phyloP scores from a whole-genome alignment of 176 grass and related monocot genomes.

The Rhynchospora breviuscula region DNA sequence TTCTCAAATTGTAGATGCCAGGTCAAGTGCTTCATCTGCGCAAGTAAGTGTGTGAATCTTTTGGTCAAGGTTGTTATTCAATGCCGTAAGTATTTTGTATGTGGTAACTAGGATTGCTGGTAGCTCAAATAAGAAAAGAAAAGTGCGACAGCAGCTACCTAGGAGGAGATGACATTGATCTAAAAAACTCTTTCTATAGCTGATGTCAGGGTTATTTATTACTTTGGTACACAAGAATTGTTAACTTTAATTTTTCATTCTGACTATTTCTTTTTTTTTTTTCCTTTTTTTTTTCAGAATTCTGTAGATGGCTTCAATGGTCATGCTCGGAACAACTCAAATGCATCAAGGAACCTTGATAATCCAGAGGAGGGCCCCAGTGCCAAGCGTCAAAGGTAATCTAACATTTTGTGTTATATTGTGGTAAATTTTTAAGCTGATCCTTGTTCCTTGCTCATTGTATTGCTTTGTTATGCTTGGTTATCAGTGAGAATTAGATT shows the following conservation, averaged over 20 bases:
- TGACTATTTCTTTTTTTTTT: background rate
- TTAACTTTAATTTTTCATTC: background rate
- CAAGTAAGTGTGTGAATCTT: constrained; percentile 31
- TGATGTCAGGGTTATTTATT: background rate
- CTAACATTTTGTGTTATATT: background rate
- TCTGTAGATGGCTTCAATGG: constrained; percentile 33
- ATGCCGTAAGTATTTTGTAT: constrained; percentile 1
- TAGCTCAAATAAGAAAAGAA: background rate
- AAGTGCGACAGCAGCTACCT: constrained; percentile 9
- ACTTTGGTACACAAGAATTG: background rate
- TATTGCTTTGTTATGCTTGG: background rate
- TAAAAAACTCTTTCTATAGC: background rate
- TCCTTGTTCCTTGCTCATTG: background rate
- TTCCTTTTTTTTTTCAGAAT: constrained; percentile 24
- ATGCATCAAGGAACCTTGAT: constrained; percentile 47
- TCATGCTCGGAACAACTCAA: constrained; percentile 30
- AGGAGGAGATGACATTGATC: background rate
- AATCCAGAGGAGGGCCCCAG: constrained; percentile 59
- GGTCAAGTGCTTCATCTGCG: constrained; percentile 24
- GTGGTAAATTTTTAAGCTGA: background rate
- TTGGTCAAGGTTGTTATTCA: background rate
- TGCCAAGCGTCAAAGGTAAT: constrained; percentile 81
- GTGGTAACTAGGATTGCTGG: background rate
- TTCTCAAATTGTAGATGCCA: constrained; percentile 40
- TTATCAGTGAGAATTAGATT: background rate